phyloP scores from a whole-genome alignment of 352 stramenopile species.

The Phytophthora ramorum region DNA sequence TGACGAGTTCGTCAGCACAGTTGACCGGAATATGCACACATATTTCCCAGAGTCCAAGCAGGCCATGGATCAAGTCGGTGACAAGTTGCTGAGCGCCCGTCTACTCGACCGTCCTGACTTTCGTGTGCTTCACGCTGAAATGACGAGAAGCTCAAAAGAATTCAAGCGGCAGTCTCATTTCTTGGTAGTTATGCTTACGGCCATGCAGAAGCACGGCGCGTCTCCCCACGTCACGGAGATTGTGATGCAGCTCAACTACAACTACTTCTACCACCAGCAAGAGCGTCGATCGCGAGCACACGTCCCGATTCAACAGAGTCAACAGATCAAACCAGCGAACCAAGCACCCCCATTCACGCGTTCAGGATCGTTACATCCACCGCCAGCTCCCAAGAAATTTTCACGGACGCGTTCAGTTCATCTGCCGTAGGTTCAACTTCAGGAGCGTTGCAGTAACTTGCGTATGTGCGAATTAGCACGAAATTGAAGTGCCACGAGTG shows the following conservation, averaged over 20 bases:
- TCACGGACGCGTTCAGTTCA: constrained; percentile 21
- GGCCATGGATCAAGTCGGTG: neutral
- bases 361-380: constrained; percentile 19
- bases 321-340: constrained; percentile 1
- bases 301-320: neutral
- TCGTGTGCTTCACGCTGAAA: constrained; percentile 36
- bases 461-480: neutral
- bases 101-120: constrained; percentile 36
- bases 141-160: constrained; percentile 52
- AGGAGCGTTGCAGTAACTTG: neutral
- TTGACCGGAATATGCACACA: constrained; percentile 53
- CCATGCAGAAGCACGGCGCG: constrained; percentile 76
- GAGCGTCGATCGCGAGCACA: constrained; percentile 22
- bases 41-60: constrained; percentile 37
- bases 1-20: constrained; percentile 53
- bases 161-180: constrained; percentile 75
- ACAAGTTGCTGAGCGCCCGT: constrained; percentile 3
- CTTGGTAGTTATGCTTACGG: constrained; percentile 73
- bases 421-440: constrained; percentile 1
- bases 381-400: constrained; percentile 21
- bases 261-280: constrained; percentile 68
- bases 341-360: constrained; percentile 15
- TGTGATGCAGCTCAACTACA: constrained; percentile 80
- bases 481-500: constrained; percentile 21
- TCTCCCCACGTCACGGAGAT: constrained; percentile 76